Conservation (phyloP, 495 filamentous ascomycete species). For the Penicillium cosmopolitanum region DNA sequence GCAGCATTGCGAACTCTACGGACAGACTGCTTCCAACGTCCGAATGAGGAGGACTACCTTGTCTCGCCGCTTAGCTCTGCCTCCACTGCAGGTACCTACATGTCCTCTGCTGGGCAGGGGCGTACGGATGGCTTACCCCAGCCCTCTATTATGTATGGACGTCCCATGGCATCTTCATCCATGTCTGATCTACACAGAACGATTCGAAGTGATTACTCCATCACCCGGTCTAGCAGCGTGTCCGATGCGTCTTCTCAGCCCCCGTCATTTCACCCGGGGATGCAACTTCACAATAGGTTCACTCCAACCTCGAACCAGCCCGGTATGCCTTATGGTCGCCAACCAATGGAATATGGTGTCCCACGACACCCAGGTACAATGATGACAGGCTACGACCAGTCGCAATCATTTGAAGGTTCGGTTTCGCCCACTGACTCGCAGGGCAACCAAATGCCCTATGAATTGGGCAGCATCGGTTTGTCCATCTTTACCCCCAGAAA, state of each 20-base stretch:
- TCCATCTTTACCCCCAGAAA: constrained; percentile 1
- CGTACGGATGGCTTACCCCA: constrained; percentile 33
- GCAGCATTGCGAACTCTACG: constrained; percentile 36
- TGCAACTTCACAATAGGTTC: constrained; percentile 39
- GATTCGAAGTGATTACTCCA: constrained; percentile 38
- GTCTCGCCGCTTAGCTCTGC: constrained; percentile 50
- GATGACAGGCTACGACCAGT: constrained; percentile 38
- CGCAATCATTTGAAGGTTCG: constrained; percentile 40
- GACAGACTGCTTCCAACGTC: constrained; percentile 40
- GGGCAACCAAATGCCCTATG: constrained; percentile 28
- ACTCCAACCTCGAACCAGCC: constrained; percentile 36
- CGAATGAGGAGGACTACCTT: constrained; percentile 48
- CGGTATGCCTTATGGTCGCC: constrained; percentile 38
- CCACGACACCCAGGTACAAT: constrained; percentile 34
- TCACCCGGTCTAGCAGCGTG: constrained; percentile 47
- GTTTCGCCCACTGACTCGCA: constrained; percentile 44
- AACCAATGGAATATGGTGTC: constrained; percentile 40
- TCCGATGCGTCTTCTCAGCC: constrained; percentile 40
- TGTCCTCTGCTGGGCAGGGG: constrained; percentile 37
- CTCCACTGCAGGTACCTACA: constrained; percentile 46
- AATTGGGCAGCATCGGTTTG: constrained; percentile 33
- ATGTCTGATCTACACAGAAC: constrained; percentile 40
- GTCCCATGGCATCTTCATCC: constrained; percentile 33
- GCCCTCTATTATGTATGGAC: constrained; percentile 32
- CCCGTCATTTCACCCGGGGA: constrained; percentile 34